phyloP scores from a whole-genome alignment of 768 basidiomycete species.

The Rhodotorula babjevae region DNA sequence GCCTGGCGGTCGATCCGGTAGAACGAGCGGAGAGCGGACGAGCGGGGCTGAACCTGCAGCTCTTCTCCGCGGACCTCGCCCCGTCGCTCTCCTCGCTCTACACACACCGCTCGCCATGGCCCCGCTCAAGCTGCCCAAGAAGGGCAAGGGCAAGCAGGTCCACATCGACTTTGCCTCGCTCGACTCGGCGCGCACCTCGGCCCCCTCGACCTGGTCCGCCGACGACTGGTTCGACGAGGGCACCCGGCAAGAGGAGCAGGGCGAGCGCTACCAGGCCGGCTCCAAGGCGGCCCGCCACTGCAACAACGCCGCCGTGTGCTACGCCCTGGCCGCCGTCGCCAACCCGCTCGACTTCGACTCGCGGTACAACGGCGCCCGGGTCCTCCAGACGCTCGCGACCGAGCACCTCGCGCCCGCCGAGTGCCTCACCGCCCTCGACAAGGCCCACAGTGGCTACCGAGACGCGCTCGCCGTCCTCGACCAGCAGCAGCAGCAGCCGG shows the following conservation, averaged over 20 bases:
- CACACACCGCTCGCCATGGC: not conserved
- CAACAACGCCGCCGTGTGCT: slow-evolving; percentile 24
- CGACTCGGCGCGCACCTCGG: slow-evolving; percentile 13
- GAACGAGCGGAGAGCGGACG: no score
- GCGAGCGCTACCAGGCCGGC: slow-evolving; percentile 32
- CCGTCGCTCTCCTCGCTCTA: no score
- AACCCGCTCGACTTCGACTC: slow-evolving; percentile 20
- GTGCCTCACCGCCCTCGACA: slow-evolving; percentile 11
- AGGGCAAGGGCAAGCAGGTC: slow-evolving; percentile 22
- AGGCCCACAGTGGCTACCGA: slow-evolving; percentile 13
- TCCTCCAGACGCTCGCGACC: slow-evolving; percentile 18
- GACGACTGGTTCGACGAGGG: slow-evolving; percentile 36
- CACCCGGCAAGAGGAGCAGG: slow-evolving; percentile 32
- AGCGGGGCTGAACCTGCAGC: no score
- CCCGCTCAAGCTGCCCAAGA: slow-evolving; percentile 14
- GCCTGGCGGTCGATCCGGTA: no score
- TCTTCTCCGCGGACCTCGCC: no score
- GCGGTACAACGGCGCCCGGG: slow-evolving; percentile 33
- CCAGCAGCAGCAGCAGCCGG: not conserved
- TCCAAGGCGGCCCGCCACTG: slow-evolving; percentile 24
- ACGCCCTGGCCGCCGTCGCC: slow-evolving; percentile 18
- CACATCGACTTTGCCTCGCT: slow-evolving; percentile 19
- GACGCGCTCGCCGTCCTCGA: slow-evolving; percentile 16
- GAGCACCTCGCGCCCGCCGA: slow-evolving; percentile 15
- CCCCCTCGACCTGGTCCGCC: not conserved